Evolutionary conservation across 805 yeast genomes (phyloP), one percentile per base, ranked within the genome.

Genomic region (Nakazawaea peltata): DNA sequence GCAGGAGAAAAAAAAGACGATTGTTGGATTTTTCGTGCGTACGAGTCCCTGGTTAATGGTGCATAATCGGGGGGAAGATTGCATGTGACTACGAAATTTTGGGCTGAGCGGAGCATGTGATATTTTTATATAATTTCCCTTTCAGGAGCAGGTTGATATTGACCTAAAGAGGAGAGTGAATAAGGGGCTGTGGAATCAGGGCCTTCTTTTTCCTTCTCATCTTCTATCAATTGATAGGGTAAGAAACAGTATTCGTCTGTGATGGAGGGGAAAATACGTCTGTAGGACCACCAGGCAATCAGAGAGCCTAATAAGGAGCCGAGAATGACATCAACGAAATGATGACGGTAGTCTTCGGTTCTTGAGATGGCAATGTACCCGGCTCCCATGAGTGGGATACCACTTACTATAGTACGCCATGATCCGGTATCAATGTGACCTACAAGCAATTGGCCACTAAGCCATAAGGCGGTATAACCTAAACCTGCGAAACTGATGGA

Each of bases 301-400:
- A 61, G 40, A 4, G 59, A 43, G 1, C 98, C 98, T 3, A 90
- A 50, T 1, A 64, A 13, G 19, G 81, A 64, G 3, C 98, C 98
- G 12, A 80, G 49, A 2, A 81, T 46, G 1, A 92, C 81, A 56
- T 90, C 98, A 13, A 83, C 63, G 51, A 84, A 86, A 57, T 90
- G 97, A 51, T 90, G 98, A 53, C 97, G 70, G 58, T 88, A 88
- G 57, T 90, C 98, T 48, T 82, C 81, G 1, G 95, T 84, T 48
- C 98, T 71, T 26, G 92, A 76, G 30, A 84, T 56, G 0, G 97
- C 97, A 45, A 90, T 77, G 43, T 79, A 66, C 1, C 71, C 50
- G 0, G 97, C 96, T 5, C 81, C 68, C 4, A 85, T 46, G 1
- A 70, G 50, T 2, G 92, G 92, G n/a, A 68, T 37, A 8, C 60